These are phyloP conservation scores for Quercus ilex DNA, from an alignment of 306 rosid species.

Conservation along the genomic window DNA sequence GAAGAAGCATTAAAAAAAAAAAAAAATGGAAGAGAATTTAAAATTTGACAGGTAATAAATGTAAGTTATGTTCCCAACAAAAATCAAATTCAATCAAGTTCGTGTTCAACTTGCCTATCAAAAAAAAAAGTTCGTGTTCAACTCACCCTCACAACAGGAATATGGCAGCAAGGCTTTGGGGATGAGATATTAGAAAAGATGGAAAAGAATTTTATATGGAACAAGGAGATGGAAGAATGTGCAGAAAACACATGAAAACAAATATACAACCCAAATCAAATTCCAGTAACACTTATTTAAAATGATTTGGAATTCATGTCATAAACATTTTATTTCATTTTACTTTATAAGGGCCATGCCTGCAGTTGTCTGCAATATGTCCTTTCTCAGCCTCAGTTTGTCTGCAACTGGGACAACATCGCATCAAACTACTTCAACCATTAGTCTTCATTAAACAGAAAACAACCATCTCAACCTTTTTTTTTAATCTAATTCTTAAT, in stretches of 20 bases:
- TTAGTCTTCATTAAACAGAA: neutral
- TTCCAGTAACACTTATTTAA: neutral
- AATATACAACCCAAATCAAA: neutral
- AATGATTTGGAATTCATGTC: neutral
- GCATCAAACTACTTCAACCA: neutral
- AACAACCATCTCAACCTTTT: neutral
- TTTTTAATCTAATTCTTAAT: neutral
- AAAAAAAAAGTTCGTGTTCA: too few relatives aligned
- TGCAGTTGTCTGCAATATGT: neutral
- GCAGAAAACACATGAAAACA: neutral
- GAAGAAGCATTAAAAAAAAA: neutral
- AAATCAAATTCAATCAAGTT: neutral
- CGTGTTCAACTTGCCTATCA: neutral
- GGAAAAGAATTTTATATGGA: neutral
- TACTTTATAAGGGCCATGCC: neutral
- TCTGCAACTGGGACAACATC: neutral
- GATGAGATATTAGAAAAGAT: neutral
- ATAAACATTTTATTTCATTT: neutral
- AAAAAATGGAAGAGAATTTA: neutral
- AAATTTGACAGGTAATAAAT: neutral
- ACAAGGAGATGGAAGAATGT: neutral
- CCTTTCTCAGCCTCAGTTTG: neutral
- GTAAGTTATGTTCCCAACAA: neutral
- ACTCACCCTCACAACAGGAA: neutral
- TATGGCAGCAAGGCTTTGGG: neutral